These are phyloP conservation scores for Arthromyces matolae DNA, from an alignment of 768 basidiomycete species.

Conservation along the genomic window DNA sequence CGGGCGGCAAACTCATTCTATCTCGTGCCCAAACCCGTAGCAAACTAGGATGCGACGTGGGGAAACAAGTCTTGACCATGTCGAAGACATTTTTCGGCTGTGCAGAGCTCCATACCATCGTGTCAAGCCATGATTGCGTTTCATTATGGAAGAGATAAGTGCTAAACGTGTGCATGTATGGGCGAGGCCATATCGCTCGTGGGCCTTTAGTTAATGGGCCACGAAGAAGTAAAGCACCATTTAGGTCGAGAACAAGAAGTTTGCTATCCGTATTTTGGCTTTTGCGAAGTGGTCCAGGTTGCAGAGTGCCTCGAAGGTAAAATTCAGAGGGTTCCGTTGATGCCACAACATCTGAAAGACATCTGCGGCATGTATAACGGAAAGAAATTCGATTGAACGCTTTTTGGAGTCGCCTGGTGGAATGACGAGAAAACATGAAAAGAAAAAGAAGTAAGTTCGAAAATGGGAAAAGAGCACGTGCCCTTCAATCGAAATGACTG, in stretches of 20 bases:
- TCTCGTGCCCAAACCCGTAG: conserved; percentile 75
- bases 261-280: neutral
- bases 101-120: conserved; percentile 86
- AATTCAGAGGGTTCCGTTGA: neutral
- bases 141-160: conserved; percentile 56
- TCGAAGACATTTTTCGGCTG: conserved; percentile 70
- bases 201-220: no score
- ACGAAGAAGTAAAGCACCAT: neutral
- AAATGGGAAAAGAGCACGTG: no score
- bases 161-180: conserved; percentile 58
- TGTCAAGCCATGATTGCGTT: conserved; percentile 65
- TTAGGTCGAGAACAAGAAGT: neutral
- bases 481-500: no score
- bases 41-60: conserved; percentile 33
- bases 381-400: no score
- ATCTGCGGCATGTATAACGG: no score
- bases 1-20: conserved; percentile 54
- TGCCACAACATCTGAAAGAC: no score
- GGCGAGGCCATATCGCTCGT: conserved; percentile 29
- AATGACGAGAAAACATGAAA: no score
- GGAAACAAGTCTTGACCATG: conserved; percentile 66
- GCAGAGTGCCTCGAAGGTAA: neutral
- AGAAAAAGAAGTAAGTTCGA: no score
- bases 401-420: no score
- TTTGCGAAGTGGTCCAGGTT: neutral